phyloP scores from a whole-genome alignment of 192 early-diverging fungal genomes.

The Podila epigama region DNA sequence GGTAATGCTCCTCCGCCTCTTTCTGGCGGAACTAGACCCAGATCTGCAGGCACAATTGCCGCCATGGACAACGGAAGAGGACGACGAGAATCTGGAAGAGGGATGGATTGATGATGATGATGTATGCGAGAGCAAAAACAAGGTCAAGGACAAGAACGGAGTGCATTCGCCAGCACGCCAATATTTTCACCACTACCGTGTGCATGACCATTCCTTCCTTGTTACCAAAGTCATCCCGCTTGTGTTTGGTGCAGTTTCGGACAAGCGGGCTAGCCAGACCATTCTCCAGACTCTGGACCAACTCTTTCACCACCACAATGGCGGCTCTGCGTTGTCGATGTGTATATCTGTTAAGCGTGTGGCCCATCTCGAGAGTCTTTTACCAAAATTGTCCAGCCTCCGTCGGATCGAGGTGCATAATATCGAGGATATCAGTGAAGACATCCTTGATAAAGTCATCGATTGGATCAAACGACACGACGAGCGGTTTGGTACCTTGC shows the following conservation, averaged over 20 bases:
- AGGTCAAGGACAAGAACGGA: no score
- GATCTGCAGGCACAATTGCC: constrained; percentile 13
- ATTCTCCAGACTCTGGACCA: constrained; percentile 26
- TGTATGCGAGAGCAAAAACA: neutral
- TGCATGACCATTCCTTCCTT: constrained; percentile 32
- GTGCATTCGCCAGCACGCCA: neutral
- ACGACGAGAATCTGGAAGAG: constrained; percentile 7
- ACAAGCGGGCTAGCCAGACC: neutral
- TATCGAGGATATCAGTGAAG: constrained; percentile 8
- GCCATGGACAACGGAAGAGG: constrained; percentile 1
- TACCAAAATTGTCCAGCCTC: constrained; percentile 15
- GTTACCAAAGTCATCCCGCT: constrained; percentile 7
- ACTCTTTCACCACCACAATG: constrained; percentile 18
- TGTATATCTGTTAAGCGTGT: constrained; percentile 11
- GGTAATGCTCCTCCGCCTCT: constrained; percentile 13
- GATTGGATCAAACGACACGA: constrained; percentile 34
- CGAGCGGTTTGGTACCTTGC: constrained; percentile 16
- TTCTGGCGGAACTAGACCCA: constrained; percentile 27
- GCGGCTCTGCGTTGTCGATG: constrained; percentile 5
- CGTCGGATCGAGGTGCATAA: constrained; percentile 23
- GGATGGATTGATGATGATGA: neutral
- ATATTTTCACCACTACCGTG: constrained; percentile 40
- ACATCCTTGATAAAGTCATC: constrained; percentile 2
- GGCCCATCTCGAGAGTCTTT: neutral
- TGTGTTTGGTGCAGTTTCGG: constrained; percentile 13